A percentile compares a stretch with the other conserved stretches of the same genome.
These are phyloP conservation scores for Gloeopeniophorella convolvens DNA, from an alignment of 768 basidiomycete species.

Conservation along the genomic window DNA sequence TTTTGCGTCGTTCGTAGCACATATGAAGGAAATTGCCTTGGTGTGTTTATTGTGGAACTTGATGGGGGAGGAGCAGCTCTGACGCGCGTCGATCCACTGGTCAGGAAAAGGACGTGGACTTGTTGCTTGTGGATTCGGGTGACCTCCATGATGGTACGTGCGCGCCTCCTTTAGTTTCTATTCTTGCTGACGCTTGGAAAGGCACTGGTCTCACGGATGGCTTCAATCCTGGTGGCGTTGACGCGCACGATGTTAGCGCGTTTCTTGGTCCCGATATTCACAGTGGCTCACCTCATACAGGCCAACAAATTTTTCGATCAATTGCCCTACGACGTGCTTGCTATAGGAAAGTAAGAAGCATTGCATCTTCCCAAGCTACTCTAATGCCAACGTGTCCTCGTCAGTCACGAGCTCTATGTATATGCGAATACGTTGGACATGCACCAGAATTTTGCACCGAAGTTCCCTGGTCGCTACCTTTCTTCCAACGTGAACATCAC, in stretches of 20 bases:
- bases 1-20: constrained; percentile 77
- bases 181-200: constrained; percentile 24
- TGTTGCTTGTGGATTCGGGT: constrained; percentile 79
- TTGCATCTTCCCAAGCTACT: neutral
- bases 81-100: neutral
- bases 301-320: constrained; percentile 68
- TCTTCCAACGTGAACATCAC: constrained; percentile 88
- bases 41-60: constrained; percentile 28
- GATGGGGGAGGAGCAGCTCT: neutral
- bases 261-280: neutral
- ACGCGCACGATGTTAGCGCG: constrained; percentile 57
- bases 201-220: constrained; percentile 78
- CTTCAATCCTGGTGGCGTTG: constrained; percentile 59
- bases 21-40: constrained; percentile 71
- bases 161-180: neutral
- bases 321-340: constrained; percentile 74
- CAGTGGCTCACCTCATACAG: constrained; percentile 29
- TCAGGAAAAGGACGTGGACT: constrained; percentile 70
- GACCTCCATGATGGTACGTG: constrained; percentile 61
- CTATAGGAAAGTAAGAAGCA: constrained; percentile 85
- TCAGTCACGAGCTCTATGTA: constrained; percentile 76
- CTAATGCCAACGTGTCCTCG: neutral
- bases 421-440: constrained; percentile 64
- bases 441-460: constrained; percentile 62
- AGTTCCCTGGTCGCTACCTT: constrained; percentile 66